These are phyloP conservation scores for Rostrohypoxylon terebratum DNA, from an alignment of 495 filamentous ascomycete species.

Conservation along the genomic window DNA sequence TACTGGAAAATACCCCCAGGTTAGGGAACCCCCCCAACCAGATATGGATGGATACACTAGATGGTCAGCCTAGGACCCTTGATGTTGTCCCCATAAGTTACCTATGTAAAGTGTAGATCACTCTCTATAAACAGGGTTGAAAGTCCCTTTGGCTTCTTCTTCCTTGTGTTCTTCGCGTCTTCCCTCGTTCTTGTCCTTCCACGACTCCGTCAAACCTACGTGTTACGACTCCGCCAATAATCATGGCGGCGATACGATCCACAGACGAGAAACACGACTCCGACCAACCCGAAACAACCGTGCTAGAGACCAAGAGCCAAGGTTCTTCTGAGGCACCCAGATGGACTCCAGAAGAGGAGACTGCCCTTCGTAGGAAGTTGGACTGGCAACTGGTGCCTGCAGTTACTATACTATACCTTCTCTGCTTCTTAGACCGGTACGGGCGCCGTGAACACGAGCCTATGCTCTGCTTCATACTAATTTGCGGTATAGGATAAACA, in stretches of 20 bases:
- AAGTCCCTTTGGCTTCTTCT: slow-evolving; percentile 14
- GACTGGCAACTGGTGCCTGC: slow-evolving; percentile 65
- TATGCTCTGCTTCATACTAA: slow-evolving; percentile 21
- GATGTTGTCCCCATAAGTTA: slow-evolving; percentile 13
- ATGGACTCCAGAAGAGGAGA: slow-evolving; percentile 66
- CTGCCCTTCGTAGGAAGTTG: slow-evolving; percentile 60
- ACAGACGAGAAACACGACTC: slow-evolving; percentile 43
- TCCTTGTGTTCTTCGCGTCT: slow-evolving; percentile 24
- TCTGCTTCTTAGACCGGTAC: slow-evolving; percentile 63
- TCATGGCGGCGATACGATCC: slow-evolving; percentile 42
- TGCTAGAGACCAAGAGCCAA: slow-evolving; percentile 45
- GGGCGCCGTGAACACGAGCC: neutral
- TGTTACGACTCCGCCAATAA: slow-evolving; percentile 15
- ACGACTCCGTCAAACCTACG: slow-evolving; percentile 19
- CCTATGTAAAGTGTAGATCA: slow-evolving; percentile 12
- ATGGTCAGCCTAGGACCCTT: slow-evolving; percentile 10
- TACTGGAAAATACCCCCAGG: slow-evolving; percentile 19
- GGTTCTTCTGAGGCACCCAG: slow-evolving; percentile 38
- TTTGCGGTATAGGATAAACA: slow-evolving; percentile 65
- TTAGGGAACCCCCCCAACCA: slow-evolving; percentile 1
- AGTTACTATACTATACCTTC: slow-evolving; percentile 65
- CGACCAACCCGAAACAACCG: slow-evolving; percentile 40
- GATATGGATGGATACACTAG: slow-evolving; percentile 11
- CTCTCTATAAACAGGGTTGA: slow-evolving; percentile 21
- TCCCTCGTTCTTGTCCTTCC: neutral